These are phyloP conservation scores for Leucocoprinus birnbaumii DNA, from an alignment of 768 basidiomycete genomes.

Conservation along the genomic window DNA sequence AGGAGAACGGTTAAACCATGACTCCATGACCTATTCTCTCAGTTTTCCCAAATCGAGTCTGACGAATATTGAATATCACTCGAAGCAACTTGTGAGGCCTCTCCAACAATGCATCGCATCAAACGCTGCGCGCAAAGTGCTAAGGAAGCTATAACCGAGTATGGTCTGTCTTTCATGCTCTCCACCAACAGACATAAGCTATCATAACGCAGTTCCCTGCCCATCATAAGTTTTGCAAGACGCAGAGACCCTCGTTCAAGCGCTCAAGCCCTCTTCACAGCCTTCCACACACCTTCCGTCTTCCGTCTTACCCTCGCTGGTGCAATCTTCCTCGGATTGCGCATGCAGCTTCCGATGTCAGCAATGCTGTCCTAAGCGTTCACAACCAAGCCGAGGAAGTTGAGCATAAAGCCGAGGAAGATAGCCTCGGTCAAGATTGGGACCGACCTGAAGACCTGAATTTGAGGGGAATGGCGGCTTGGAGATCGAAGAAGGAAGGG, in stretches of 20 bases:
- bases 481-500: not conserved
- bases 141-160: too few relatives aligned
- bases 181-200: too few relatives aligned
- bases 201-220: too few relatives aligned
- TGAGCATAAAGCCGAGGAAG: conserved; percentile 23
- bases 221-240: conserved; percentile 17
- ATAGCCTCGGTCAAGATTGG: conserved; percentile 17
- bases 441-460: not conserved
- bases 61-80: conserved; percentile 17
- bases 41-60: conserved; percentile 20
- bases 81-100: conserved; percentile 15
- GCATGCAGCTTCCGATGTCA: conserved; percentile 29
- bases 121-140: conserved; percentile 6
- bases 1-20: conserved; percentile 40
- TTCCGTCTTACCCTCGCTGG: conserved; percentile 34
- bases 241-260: conserved; percentile 21
- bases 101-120: conserved; percentile 16
- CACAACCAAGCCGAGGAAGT: conserved; percentile 30
- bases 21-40: conserved; percentile 34
- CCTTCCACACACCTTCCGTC: conserved; percentile 28
- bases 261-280: conserved; percentile 25
- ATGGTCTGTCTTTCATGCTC: too few relatives aligned
- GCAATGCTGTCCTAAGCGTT: conserved; percentile 24
- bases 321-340: conserved; percentile 27
- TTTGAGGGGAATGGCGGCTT: not conserved